phyloP scores from a whole-genome alignment of 169 alveolate genomes.

The Eimeria acervulina region DNA sequence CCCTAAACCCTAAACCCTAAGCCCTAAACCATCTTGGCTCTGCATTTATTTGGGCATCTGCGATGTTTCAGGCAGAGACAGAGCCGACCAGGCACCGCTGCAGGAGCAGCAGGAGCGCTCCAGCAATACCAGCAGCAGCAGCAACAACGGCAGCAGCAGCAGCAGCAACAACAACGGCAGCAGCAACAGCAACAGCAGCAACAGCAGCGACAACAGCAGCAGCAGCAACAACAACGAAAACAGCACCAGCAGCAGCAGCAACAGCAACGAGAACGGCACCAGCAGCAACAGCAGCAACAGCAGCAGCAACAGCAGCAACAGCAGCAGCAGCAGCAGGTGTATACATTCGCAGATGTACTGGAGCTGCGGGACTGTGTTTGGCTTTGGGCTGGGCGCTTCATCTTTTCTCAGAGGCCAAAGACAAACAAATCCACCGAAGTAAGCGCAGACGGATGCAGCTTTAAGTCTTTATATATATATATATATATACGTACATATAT shows the following conservation, averaged over 20 bases:
- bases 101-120: not conserved
- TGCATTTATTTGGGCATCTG: not conserved
- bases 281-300: slow-evolving; percentile 64
- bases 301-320: slow-evolving; percentile 39
- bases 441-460: no score
- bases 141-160: slow-evolving; percentile 4
- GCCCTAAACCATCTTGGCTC: not conserved
- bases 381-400: slow-evolving; percentile 43
- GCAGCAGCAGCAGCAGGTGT: slow-evolving; percentile 71
- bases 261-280: slow-evolving; percentile 40
- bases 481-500: no score
- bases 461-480: no score
- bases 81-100: not conserved
- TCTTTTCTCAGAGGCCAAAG: slow-evolving; percentile 45
- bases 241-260: slow-evolving; percentile 65
- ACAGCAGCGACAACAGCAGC: slow-evolving; percentile 51
- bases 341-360: slow-evolving; percentile 63
- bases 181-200: slow-evolving; percentile 59
- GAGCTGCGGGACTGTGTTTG: slow-evolving; percentile 56
- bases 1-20: no score
- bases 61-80: not conserved
- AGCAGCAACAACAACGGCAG: not conserved
- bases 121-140: not conserved
- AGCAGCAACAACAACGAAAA: not conserved
- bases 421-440: slow-evolving; percentile 28